Percentiles rank a stretch among this genome's conserved stretches.
phyloP scores from a whole-genome alignment of 2,329 filamentous ascomycete genomes.

The Pseudogymnoascus sp. region DNA sequence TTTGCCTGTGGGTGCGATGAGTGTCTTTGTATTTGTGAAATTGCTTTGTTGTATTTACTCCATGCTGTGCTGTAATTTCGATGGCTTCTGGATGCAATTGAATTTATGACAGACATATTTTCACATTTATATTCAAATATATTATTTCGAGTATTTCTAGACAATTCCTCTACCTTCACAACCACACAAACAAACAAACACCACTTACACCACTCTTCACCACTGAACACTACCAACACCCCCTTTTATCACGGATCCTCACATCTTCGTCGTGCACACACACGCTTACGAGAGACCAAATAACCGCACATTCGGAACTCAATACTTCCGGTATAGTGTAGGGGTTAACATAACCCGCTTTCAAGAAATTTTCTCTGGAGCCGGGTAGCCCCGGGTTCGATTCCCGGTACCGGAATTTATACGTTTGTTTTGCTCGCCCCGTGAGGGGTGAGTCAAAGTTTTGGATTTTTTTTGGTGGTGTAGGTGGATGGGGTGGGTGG shows the following conservation, averaged over 20 bases:
- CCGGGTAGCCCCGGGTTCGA: conserved; percentile 17
- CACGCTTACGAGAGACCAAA: not conserved
- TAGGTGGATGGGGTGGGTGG: not conserved
- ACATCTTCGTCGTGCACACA: too few species aligned
- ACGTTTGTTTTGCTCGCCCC: not conserved
- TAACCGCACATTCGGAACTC: not conserved
- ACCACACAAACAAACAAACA: too few species aligned
- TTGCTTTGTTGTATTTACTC: not conserved
- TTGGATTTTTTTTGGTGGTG: not conserved
- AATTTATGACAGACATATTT: too few species aligned
- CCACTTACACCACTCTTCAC: too few species aligned
- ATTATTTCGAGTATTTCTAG: too few species aligned
- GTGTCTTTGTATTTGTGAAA: not conserved
- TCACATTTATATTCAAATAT: too few species aligned
- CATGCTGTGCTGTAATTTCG: not conserved
- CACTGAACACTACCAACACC: too few species aligned
- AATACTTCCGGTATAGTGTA: conserved; percentile 16
- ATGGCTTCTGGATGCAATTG: too few species aligned
- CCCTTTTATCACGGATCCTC: too few species aligned
- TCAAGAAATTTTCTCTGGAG: not conserved
- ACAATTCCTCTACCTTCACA: too few species aligned
- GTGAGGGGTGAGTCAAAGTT: not conserved
- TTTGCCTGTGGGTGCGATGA: too few species aligned
- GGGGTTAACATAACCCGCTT: conserved; percentile 17
- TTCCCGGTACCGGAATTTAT: conserved; percentile 16